A percentile compares a stretch with the other conserved stretches of the same genome.
These are phyloP conservation scores for Suillus placidus DNA, from an alignment of 768 basidiomycete genomes.

Conservation along the genomic window DNA sequence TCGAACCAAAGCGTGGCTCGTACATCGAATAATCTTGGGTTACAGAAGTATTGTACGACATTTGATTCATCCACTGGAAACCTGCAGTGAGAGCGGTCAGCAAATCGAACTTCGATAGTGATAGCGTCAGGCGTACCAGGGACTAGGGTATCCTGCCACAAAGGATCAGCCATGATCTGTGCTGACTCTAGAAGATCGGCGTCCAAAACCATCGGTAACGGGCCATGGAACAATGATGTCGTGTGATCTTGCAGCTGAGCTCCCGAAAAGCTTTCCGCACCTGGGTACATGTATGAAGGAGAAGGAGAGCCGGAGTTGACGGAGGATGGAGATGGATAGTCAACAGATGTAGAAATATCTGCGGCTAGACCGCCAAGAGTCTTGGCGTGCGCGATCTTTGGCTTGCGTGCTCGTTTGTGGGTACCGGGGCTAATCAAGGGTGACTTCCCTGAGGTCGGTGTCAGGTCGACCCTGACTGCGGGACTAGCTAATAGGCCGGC, in stretches of 20 bases:
- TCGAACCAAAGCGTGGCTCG: slow-evolving; percentile 20
- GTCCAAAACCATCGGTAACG: slow-evolving; percentile 52
- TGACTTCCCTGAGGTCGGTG: background rate
- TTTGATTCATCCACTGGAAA: slow-evolving; percentile 39
- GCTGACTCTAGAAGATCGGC: slow-evolving; percentile 62
- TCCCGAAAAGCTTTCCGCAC: background rate
- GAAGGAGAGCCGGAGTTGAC: slow-evolving; percentile 21
- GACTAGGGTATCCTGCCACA: slow-evolving; percentile 57
- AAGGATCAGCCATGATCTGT: slow-evolving; percentile 57
- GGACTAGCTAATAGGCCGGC: slow-evolving; percentile 62
- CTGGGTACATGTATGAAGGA: background rate
- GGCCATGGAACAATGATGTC: slow-evolving; percentile 48
- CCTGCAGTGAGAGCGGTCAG: slow-evolving; percentile 22
- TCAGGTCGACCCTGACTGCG: background rate
- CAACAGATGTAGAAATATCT: slow-evolving; percentile 25
- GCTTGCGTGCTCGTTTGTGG: background rate
- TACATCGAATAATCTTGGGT: slow-evolving; percentile 33
- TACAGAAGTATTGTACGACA: slow-evolving; percentile 16
- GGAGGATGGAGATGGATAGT: slow-evolving; percentile 43
- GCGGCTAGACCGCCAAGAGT: background rate
- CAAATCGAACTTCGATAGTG: background rate
- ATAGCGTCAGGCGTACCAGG: slow-evolving; percentile 46
- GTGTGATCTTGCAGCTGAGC: background rate
- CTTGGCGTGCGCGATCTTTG: background rate
- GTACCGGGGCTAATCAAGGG: background rate